Percentiles rank a stretch among this genome's conserved stretches.
Evolutionary conservation across 1,284 basidiomycete species (phyloP).

Genomic region (Gomphus sp.): DNA sequence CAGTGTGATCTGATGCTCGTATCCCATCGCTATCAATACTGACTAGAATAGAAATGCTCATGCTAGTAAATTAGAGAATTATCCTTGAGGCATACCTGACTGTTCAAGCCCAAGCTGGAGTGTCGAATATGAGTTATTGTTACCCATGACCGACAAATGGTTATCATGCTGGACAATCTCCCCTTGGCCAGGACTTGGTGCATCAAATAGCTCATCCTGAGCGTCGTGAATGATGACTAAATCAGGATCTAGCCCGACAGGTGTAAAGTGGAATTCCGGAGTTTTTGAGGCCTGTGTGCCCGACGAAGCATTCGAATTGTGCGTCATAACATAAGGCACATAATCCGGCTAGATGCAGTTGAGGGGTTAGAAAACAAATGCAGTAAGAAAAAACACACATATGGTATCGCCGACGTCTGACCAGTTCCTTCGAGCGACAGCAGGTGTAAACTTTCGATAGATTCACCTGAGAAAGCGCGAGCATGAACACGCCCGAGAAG

Average conservation of each 20-base stretch:
- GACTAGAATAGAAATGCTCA: background rate
- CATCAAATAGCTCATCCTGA: background rate
- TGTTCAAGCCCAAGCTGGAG: background rate
- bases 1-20: background rate
- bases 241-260: background rate
- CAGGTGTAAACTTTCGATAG: background rate
- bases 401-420: background rate
- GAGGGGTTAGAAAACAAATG: background rate
- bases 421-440: background rate
- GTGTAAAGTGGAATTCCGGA: background rate
- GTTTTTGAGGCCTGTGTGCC: background rate
- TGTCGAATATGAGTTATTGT: background rate
- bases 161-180: background rate
- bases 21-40: background rate
- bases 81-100: background rate
- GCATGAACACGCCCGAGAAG: conserved; percentile 1
- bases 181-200: background rate
- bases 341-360: background rate
- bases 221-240: background rate
- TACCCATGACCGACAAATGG: background rate
- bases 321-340: background rate
- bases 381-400: background rate
- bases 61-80: background rate
- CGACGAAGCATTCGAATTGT: background rate
- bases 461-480: conserved; percentile 4